Evolutionary conservation across 345 rosid species (phyloP), one percentile per base, ranked within the genome.

Genomic region (Eutrema yunnanense): DNA sequence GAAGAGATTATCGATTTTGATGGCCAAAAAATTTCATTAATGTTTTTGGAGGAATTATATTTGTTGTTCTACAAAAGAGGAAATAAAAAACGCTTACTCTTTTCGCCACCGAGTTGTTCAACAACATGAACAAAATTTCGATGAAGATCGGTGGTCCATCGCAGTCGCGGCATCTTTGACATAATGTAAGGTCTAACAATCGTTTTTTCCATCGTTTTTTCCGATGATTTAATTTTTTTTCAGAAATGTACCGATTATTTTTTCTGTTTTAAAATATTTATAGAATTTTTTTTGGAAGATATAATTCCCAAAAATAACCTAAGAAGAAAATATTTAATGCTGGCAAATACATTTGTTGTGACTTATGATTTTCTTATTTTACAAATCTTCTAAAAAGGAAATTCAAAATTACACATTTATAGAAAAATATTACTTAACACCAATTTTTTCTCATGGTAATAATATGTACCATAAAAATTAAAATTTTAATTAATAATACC

Each of bases 51-150:
- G 16, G 16, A 16, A 16, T 16, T 16, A 16, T 16, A 16, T 16
- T 16, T 16, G 16, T 16, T 16, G 16, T 16, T 61, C 6, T 8
- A 6, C 5, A 14, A 19, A 22, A 33, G 34, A 16, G 16, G 16
- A 16, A 16, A 16, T 16, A 16, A 46, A 40, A 41, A 33, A 26
- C 22, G 67, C 84, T 81, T 61, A 86, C 95, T 80, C 1, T 58
- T 81, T 71, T 85, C 85, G 2, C 95, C 90, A 6, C 96, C 97
- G 2, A 88, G 86, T 32, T 77, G 58, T 47, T 84, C 81, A 9
- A 88, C 83, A n/a, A 86, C 87, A 22, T 77, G 78, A 59, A 84
- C 58, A 51, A 90, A 90, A 27, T 0, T 16, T 16, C 0, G 16
- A 16, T 16, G 16, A 16, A 16, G 16, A 16, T 16, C 16, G 16